These are phyloP conservation scores for Achaetomium macrosporum DNA, from an alignment of 2,329 filamentous ascomycete species.

Conservation along the genomic window DNA sequence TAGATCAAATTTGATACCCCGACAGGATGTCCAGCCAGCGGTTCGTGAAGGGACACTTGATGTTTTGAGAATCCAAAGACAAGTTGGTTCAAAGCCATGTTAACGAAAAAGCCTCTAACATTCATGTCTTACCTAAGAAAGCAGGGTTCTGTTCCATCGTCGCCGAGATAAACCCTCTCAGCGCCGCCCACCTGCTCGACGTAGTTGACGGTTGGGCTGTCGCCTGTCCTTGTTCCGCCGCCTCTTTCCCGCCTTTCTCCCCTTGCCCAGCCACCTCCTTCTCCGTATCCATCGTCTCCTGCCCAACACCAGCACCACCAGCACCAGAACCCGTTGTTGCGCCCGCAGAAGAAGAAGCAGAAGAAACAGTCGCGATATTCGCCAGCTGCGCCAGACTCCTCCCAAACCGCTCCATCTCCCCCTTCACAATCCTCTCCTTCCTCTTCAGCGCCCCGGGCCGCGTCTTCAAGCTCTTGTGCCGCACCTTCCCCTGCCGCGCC, in stretches of 20 bases:
- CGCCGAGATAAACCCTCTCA: conserved; percentile 75
- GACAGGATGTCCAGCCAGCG: no score
- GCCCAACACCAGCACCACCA: not conserved
- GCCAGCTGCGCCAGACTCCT: conserved; percentile 74
- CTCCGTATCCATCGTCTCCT: conserved; percentile 12
- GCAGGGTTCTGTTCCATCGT: conserved; percentile 87
- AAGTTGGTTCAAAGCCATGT: not conserved
- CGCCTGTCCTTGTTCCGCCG: conserved; percentile 16
- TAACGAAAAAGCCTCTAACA: not conserved
- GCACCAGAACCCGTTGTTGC: not conserved
- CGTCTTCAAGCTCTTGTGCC: conserved; percentile 67
- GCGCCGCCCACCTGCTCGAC: conserved; percentile 67
- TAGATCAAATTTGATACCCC: not conserved
- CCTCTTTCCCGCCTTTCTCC: conserved; percentile 15
- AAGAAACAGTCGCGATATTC: conserved; percentile 13
- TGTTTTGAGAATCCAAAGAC: no score
- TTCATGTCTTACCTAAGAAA: conserved; percentile 44
- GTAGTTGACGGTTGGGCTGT: conserved; percentile 32
- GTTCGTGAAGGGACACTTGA: no score
- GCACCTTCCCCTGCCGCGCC: conserved; percentile 54
- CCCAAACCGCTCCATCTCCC: conserved; percentile 79
- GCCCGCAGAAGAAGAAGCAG: not conserved
- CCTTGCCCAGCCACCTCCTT: conserved; percentile 17
- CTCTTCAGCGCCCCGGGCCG: conserved; percentile 75
- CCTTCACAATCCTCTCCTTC: conserved; percentile 71